Conservation (phyloP, 2,329 filamentous ascomycete species). For the Exserohilum rostratum region DNA sequence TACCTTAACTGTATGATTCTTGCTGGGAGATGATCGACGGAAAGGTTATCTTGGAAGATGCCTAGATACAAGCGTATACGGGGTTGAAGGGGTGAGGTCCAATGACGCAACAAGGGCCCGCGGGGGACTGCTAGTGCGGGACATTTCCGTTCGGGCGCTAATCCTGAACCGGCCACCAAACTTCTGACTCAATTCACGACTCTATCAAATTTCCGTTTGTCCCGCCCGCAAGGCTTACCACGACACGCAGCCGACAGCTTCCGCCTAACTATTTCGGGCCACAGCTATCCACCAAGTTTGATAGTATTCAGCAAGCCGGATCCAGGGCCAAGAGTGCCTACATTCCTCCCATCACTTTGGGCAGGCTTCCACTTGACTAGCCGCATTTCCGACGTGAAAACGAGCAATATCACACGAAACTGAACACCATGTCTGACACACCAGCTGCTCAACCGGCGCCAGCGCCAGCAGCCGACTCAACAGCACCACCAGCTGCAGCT, state of each 20-base stretch:
- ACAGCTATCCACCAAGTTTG: neutral
- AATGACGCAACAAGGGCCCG: constrained; percentile 19
- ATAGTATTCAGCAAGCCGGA: neutral
- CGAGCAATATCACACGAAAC: neutral
- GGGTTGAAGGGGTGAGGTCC: neutral
- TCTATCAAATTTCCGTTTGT: constrained; percentile 23
- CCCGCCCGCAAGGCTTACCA: constrained; percentile 9
- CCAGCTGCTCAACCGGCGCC: constrained; percentile 23
- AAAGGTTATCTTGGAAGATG: neutral
- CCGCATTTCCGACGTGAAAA: constrained; percentile 6
- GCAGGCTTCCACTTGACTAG: constrained; percentile 7
- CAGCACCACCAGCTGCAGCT: constrained; percentile 13
- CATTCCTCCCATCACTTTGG: constrained; percentile 17
- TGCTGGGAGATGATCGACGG: neutral
- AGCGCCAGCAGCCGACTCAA: constrained; percentile 9
- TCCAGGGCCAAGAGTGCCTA: neutral
- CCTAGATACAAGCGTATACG: neutral
- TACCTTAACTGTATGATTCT: neutral
- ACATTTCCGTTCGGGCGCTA: constrained; percentile 17
- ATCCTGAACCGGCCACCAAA: constrained; percentile 4
- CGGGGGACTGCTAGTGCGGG: constrained; percentile 10
- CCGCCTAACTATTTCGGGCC: neutral
- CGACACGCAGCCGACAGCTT: constrained; percentile 4
- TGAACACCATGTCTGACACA: constrained; percentile 34
- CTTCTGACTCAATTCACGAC: constrained; percentile 28